Base-by-base conservation (phyloP, 768 basidiomycete species). In the Tylopilus plumbeoviolaceoides region DNA sequence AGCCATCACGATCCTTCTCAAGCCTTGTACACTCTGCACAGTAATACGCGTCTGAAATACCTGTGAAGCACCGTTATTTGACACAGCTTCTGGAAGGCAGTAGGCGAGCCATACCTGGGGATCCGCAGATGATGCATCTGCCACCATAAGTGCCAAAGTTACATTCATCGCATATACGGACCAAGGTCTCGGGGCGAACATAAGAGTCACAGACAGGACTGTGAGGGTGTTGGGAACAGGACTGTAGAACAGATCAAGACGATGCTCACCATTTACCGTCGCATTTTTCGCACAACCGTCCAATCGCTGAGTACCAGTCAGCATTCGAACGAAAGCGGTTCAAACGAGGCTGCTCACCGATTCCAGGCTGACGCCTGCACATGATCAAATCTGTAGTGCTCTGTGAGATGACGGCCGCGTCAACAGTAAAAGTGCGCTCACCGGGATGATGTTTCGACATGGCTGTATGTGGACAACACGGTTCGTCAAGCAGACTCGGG, bases 201-300 rank as follows among this genome's bases (percentile, higher is more conserved):
- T 98, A 98, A 51, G 95, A 98, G 75, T 99, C 95, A 75, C 95
- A 99, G 42, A 98, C 91, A 9, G 95, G 95, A 70, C 95, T 99
- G 5, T 39, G 36, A 31, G 25, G 23, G 51, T 43, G n/a, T 58
- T 7, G 51, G 33, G 0, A 6, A 36, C 27, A 25, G 23, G 12
- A n/a, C 21, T 4, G 14, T 28, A 5, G 17, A 25, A 9, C 12
- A 40, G 21, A 5, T 12, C 12, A 23, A 47, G 42, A 39, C 10
- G 25, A 41, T 41, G 67, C 86, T 55, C 63, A 97, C 95, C 97
- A 99, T 85, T 98, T 98, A 47, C 97, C 97, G 68, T 99, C 97
- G 65, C 95, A 98, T 71, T 98, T 98, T 74, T 99, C 97, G 71
- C 97, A 99, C 47, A 98, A 80, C 63, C 97, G 89, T 39, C 97